These are phyloP conservation scores for Fusarium scirpi DNA, from an alignment of 2,329 filamentous ascomycete species.

Conservation along the genomic window DNA sequence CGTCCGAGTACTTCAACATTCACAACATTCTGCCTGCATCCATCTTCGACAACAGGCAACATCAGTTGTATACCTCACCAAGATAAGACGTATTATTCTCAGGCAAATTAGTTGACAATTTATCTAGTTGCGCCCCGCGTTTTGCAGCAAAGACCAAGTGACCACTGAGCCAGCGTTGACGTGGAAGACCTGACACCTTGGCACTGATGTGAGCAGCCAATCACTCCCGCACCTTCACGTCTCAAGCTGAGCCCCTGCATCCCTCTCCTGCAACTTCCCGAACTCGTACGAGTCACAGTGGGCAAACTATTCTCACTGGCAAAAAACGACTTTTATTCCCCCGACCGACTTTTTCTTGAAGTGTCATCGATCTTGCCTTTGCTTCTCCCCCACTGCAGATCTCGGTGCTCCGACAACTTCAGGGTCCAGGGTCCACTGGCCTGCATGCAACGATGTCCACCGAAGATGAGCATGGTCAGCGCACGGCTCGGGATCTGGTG, in stretches of 20 bases:
- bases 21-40: not conserved
- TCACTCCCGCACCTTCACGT: conserved; percentile 7
- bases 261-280: conserved; percentile 4
- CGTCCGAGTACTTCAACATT: not conserved
- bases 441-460: conserved; percentile 3
- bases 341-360: not conserved
- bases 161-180: conserved; percentile 18
- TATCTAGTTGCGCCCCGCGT: not conserved
- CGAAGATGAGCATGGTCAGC: conserved; percentile 1
- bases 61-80: not conserved
- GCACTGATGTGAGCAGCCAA: conserved; percentile 23
- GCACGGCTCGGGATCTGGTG: conserved; percentile 31
- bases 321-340: not conserved
- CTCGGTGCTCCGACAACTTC: not conserved
- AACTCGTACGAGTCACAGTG: conserved; percentile 20
- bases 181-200: conserved; percentile 25
- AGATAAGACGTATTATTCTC: not conserved
- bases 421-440: conserved; percentile 15
- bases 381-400: not conserved
- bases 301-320: not conserved
- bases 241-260: conserved; percentile 39
- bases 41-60: not conserved
- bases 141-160: not conserved
- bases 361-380: not conserved
- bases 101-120: not conserved